Evolutionary conservation across 345 rosid species (phyloP).

Genomic region (Combretum micranthum): DNA sequence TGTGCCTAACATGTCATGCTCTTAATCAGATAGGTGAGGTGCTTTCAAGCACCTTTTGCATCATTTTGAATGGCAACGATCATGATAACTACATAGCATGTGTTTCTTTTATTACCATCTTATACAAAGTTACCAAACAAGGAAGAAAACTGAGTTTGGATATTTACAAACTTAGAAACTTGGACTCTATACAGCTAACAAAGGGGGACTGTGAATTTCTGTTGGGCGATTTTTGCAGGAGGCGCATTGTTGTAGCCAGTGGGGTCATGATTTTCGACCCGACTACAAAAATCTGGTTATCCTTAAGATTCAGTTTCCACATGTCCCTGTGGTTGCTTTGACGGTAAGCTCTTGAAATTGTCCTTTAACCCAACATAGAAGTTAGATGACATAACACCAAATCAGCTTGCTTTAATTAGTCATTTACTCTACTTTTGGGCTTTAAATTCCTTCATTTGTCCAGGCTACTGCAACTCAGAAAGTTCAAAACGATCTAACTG

Average conservation of each 20-base stretch:
- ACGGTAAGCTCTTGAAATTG: constrained; percentile 52
- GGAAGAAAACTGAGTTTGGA: neutral
- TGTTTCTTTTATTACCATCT: neutral
- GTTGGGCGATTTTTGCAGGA: constrained; percentile 45
- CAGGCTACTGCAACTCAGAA: constrained; percentile 98
- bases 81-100: too few relatives aligned
- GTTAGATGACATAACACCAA: neutral
- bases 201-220: neutral
- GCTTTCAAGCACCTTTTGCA: too few relatives aligned
- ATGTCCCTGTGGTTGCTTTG: constrained; percentile 78
- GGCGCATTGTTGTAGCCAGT: constrained; percentile 99
- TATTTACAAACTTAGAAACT: neutral
- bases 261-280: constrained; percentile 99
- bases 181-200: neutral
- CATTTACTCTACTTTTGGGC: too few relatives aligned
- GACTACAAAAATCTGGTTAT: constrained; percentile 91
- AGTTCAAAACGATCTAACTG: constrained; percentile 81
- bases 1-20: too few relatives aligned
- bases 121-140: neutral
- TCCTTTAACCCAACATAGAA: constrained; percentile 4
- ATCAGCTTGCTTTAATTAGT: neutral
- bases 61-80: too few relatives aligned
- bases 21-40: too few relatives aligned
- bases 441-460: neutral
- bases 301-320: constrained; percentile 89